Evolutionary conservation across 441 rosid genomes (phyloP).

Genomic region (Eruca vesicaria): DNA sequence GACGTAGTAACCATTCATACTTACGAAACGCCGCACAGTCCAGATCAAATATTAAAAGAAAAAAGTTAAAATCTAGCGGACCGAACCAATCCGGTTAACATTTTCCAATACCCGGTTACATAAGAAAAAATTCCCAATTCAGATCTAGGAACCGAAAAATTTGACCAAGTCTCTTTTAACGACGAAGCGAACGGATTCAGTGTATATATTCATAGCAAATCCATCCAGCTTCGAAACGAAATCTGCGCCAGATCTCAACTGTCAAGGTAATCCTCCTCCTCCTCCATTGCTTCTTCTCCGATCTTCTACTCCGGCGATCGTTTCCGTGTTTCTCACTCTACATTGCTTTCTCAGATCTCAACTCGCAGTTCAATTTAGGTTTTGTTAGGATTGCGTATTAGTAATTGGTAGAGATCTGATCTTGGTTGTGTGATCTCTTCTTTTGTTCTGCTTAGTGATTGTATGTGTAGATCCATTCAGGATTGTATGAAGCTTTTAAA

Average conservation of each 20-base stretch:
- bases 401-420: constrained; percentile 23
- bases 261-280: not conserved
- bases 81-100: not conserved
- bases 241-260: not conserved
- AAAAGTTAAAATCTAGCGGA: not conserved
- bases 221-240: not conserved
- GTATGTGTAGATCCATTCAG: too few relatives aligned
- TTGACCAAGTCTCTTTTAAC: not conserved
- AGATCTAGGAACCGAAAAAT: not conserved
- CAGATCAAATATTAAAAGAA: too few relatives aligned
- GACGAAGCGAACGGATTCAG: not conserved
- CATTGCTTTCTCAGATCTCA: not conserved
- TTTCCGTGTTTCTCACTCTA: not conserved
- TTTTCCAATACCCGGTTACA: not conserved
- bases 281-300: constrained; percentile 13
- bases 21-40: not conserved
- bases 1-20: not conserved
- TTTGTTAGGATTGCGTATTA: not conserved
- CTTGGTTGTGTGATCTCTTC: not conserved
- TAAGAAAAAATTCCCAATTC: not conserved
- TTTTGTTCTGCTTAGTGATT: not conserved
- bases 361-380: not conserved
- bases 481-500: not conserved
- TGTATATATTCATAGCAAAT: too few relatives aligned
- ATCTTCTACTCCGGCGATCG: not conserved